Evolutionary conservation across 441 rosid genomes (phyloP).

Genomic region (Theobroma grandiflorum): DNA sequence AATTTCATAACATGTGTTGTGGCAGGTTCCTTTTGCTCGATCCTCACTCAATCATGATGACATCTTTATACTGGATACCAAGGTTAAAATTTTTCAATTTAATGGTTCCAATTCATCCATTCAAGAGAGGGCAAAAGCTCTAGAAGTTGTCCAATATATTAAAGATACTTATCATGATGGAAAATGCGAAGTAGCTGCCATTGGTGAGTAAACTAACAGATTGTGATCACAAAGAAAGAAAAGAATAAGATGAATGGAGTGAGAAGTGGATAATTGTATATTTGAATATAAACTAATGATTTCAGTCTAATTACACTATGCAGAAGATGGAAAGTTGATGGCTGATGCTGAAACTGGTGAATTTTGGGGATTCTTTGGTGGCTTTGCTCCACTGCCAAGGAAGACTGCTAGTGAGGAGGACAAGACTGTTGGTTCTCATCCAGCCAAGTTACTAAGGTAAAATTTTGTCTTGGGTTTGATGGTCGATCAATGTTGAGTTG

Average conservation of each 20-base stretch:
- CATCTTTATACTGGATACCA: constrained; percentile 83
- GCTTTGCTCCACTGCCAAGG: constrained; percentile 98
- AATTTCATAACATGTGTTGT: constrained; percentile 32
- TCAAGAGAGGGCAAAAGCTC: constrained; percentile 98
- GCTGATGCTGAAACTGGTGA: constrained; percentile 99
- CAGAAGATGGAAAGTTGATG: constrained; percentile 98
- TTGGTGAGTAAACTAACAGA: constrained; percentile 65
- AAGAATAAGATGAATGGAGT: constrained; percentile 9
- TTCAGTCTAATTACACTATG: constrained; percentile 32
- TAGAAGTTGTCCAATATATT: constrained; percentile 93
- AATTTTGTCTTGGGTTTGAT: constrained; percentile 25
- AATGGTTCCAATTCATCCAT: constrained; percentile 94
- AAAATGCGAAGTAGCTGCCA: constrained; percentile 85
- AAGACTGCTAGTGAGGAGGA: constrained; percentile 68
- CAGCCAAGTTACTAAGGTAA: constrained; percentile 76
- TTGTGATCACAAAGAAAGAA: constrained; percentile 18
- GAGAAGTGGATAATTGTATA: constrained; percentile 20
- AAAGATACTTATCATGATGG: constrained; percentile 95
- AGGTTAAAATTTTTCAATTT: constrained; percentile 75
- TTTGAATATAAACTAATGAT: constrained; percentile 10
- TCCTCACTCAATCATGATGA: constrained; percentile 97
- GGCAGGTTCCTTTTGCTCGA: constrained; percentile 91
- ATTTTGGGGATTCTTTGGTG: constrained; percentile 98
- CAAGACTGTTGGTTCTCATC: constrained; percentile 44
- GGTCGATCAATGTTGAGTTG: not conserved